Base-by-base conservation (phyloP, 2,329 filamentous ascomycete genomes). In the Alternaria novae-zelandiae region DNA sequence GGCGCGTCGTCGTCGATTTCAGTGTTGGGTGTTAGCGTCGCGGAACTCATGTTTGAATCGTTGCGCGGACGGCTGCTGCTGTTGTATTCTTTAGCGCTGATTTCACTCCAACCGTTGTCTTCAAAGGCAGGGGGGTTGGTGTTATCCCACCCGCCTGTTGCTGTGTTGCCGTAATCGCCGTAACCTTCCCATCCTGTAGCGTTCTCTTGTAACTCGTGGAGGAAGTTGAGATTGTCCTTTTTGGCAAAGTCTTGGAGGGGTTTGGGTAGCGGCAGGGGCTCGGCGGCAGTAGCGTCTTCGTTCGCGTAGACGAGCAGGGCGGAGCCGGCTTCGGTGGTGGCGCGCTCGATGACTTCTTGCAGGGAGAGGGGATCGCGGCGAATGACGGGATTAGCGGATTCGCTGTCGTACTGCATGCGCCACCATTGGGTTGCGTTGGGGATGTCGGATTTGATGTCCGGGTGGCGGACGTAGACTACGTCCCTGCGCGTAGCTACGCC, bases 221-320 rank as follows among this genome's bases (percentile, higher is more conserved):
- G 45, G 57, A 80, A 79, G n/a, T 59, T 66, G 4, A 72, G 68
- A 50, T 86, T 86, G 67, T 87, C 86, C 46, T 75, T 76, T 32
- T 83, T 79, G n/a, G 86, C 82, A 61, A 87, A 87, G 26, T 79
- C 69, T 44, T 72, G 53, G 12, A 80, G 73, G 0, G 75, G 65
- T 21, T 70, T 68, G 15, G 77, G 56, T 3, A 79, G 63, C 6
- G 71, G 71, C 3, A 67, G 26, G 7, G 61, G 67, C 5, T 63
- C 47, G 21, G 65, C 54, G 10, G 70, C 66, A 7, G 67, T 69
- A 1, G 79, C 79, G 12, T 72, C 72, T 4, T 86, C 83, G 68
- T 83, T 87, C 20, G 87, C 88, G 72, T 90, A 90, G 3, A 90
- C 84, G 10, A 90, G 82, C 1, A 90, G 75, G 3, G 84, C 86